Evolutionary conservation across 1,284 basidiomycete species (phyloP).

Genomic region (Mycena sp.): DNA sequence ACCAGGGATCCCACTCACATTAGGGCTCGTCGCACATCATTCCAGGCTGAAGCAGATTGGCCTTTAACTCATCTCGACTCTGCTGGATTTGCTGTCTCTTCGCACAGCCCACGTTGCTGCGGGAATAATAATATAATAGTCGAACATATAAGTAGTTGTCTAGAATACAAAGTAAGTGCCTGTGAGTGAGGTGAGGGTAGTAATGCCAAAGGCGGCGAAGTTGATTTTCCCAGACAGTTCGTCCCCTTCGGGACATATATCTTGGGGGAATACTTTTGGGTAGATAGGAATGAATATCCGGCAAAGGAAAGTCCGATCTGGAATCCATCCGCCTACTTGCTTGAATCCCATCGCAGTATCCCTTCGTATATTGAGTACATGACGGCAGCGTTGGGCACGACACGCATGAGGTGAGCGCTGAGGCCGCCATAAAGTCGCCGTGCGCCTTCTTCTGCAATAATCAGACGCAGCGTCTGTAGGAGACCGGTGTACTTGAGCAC

Average conservation of each 20-base stretch:
- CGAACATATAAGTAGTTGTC: conserved; percentile 7
- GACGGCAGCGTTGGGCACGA: conserved; percentile 96
- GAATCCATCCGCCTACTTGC: not conserved
- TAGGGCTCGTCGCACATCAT: no score
- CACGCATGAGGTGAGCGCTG: conserved; percentile 94
- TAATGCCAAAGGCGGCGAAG: not conserved
- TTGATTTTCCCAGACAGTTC: not conserved
- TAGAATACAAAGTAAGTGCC: not conserved
- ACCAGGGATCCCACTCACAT: no score
- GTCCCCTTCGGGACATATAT: not conserved
- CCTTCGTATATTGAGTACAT: conserved; percentile 94
- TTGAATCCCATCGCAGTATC: conserved; percentile 65
- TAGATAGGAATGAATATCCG: not conserved
- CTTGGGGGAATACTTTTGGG: conserved; percentile 5
- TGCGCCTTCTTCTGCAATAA: conserved; percentile 92
- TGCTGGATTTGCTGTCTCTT: no score
- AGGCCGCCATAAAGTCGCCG: conserved; percentile 91
- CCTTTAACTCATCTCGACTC: no score
- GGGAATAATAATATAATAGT: not conserved
- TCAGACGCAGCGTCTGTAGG: conserved; percentile 84
- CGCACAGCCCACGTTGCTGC: no score
- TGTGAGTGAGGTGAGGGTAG: conserved; percentile 17
- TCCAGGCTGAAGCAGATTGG: no score
- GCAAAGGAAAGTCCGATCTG: not conserved
- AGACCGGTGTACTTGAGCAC: conserved; percentile 90